Percentiles rank a stretch among this genome's conserved stretches.
These are phyloP conservation scores for Candida sakaeoensis DNA, from an alignment of 805 yeast species.

Conservation along the genomic window DNA sequence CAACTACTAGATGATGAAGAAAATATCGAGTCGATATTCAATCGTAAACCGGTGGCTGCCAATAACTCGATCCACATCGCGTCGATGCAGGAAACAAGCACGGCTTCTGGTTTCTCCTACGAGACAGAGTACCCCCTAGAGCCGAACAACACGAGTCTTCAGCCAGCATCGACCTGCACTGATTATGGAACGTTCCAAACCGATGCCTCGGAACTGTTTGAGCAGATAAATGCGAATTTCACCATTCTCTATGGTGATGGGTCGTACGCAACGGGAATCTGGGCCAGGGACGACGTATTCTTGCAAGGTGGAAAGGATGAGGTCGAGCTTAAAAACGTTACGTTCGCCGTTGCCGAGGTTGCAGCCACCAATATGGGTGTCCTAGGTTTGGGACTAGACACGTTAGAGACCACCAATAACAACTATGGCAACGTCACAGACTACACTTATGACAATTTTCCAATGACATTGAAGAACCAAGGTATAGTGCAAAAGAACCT, in stretches of 20 bases:
- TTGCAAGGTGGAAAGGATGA: slow-evolving; percentile 8
- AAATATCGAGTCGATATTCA: too few species aligned
- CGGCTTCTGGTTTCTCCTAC: not conserved
- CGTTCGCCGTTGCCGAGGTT: slow-evolving; percentile 14
- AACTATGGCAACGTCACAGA: slow-evolving; percentile 13
- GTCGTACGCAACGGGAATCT: slow-evolving; percentile 47
- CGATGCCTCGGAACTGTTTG: slow-evolving; percentile 27
- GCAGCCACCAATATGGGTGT: slow-evolving; percentile 18
- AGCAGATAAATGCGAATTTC: slow-evolving; percentile 4
- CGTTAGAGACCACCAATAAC: slow-evolving; percentile 10
- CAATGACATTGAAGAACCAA: slow-evolving; percentile 24
- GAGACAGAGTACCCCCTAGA: not conserved
- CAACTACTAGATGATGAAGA: not conserved
- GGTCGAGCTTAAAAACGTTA: slow-evolving; percentile 5
- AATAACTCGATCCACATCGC: too few species aligned
- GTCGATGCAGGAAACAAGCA: not conserved
- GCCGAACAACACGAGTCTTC: not conserved
- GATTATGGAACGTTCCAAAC: slow-evolving; percentile 37
- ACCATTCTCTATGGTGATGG: slow-evolving; percentile 42
- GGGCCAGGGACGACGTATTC: slow-evolving; percentile 28
- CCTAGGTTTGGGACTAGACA: slow-evolving; percentile 20
- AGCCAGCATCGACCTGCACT: slow-evolving; percentile 19
- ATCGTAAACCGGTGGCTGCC: not conserved
- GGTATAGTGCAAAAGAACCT: slow-evolving; percentile 29
- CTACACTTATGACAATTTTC: slow-evolving; percentile 27